Evolutionary conservation across 108 stramenopile species (phyloP).

Genomic region (Chaetoceros tenuissimus): DNA sequence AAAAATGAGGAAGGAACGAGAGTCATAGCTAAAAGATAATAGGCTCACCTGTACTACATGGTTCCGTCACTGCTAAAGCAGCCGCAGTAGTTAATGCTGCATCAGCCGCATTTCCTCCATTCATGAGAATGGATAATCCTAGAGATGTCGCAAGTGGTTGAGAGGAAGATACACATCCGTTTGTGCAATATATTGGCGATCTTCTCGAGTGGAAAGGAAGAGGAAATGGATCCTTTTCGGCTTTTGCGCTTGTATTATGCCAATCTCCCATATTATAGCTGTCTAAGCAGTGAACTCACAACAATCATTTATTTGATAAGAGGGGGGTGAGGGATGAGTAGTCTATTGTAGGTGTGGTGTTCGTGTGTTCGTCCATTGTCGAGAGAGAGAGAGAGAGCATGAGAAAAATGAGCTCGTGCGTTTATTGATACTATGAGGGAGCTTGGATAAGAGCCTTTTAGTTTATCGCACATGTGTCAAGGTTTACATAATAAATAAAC

Average conservation of each 20-base stretch:
- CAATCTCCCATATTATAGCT: background rate
- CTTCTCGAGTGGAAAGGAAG: conserved; percentile 50
- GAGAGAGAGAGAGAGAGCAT: no score
- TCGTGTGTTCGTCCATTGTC: no score
- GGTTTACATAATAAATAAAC: no score
- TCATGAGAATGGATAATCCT: conserved; percentile 46
- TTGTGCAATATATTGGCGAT: conserved; percentile 52
- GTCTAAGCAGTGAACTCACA: no score
- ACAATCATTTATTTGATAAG: no score
- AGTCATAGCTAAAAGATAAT: background rate
- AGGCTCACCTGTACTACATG: conserved; percentile 54
- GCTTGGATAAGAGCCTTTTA: no score
- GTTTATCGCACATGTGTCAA: no score
- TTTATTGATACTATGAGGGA: no score
- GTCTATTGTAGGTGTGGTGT: no score
- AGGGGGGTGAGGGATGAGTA: no score
- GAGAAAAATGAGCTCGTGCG: no score
- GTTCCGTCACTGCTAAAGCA: conserved; percentile 63
- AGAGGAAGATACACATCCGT: conserved; percentile 63
- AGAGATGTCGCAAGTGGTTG: conserved; percentile 71
- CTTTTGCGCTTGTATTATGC: background rate
- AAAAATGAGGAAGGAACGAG: background rate
- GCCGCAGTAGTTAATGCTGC: conserved; percentile 69
- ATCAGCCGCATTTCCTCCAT: conserved; percentile 77
- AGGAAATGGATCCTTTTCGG: no score